Evolutionary conservation across 345 rosid species (phyloP).

Genomic region (Eucalyptus rudis): DNA sequence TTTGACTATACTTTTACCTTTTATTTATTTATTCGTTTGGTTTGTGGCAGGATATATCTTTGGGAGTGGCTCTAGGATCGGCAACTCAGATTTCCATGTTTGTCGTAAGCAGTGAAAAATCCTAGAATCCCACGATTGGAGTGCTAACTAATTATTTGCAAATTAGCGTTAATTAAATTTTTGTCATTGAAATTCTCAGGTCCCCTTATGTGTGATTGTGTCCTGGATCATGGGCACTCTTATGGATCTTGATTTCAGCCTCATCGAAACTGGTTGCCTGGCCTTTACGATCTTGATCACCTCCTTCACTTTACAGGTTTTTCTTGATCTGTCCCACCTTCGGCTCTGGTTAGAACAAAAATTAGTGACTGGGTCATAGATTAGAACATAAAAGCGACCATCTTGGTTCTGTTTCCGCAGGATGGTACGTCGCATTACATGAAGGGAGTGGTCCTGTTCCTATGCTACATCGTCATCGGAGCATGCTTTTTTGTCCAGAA

Average conservation of each 20-base stretch:
- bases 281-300: slow-evolving; percentile 58
- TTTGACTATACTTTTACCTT: background rate
- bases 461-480: slow-evolving; percentile 65
- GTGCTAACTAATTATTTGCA: background rate
- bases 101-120: slow-evolving; percentile 33
- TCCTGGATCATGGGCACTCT: slow-evolving; percentile 65
- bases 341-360: background rate
- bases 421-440: slow-evolving; percentile 90
- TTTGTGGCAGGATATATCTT: slow-evolving; percentile 58
- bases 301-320: slow-evolving; percentile 75
- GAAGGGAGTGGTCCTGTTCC: slow-evolving; percentile 76
- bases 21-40: background rate
- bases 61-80: slow-evolving; percentile 86
- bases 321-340: background rate
- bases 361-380: background rate
- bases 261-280: slow-evolving; percentile 76
- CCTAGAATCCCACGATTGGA: background rate
- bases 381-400: background rate
- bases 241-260: slow-evolving; percentile 89
- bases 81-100: slow-evolving; percentile 96
- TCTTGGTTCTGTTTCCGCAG: slow-evolving; percentile 9
- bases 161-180: background rate
- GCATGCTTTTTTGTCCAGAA: slow-evolving; percentile 65
- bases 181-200: slow-evolving; percentile 13
- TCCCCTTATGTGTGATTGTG: slow-evolving; percentile 67